A percentile compares a stretch with the other conserved stretches of the same genome.
These are phyloP conservation scores for Candida khao-thaluensis DNA, from an alignment of 805 yeast genomes.

Conservation along the genomic window DNA sequence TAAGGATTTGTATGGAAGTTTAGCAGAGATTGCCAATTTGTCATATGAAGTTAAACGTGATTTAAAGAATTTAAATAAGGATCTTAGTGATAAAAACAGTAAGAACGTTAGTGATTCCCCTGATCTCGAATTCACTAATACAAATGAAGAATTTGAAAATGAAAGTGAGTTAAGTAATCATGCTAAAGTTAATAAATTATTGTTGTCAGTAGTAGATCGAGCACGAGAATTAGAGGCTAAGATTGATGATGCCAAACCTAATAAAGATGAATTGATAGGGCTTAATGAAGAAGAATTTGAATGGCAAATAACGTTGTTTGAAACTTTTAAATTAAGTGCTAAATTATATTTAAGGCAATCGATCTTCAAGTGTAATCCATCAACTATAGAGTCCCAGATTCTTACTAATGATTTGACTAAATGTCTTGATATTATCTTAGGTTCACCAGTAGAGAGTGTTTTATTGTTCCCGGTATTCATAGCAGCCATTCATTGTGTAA, in stretches of 20 bases:
- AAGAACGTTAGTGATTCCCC: constrained; percentile 17
- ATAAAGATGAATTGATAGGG: constrained; percentile 42
- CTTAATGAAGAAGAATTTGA: constrained; percentile 52
- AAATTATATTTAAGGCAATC: constrained; percentile 67
- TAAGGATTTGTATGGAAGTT: constrained; percentile 60
- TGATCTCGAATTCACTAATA: constrained; percentile 5
- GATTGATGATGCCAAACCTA: constrained; percentile 54
- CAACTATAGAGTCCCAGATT: constrained; percentile 61
- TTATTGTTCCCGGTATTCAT: constrained; percentile 76
- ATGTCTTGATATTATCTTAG: constrained; percentile 60
- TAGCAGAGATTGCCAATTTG: constrained; percentile 67
- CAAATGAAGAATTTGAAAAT: constrained; percentile 5
- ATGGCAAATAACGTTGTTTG: constrained; percentile 68
- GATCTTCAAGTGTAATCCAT: constrained; percentile 57
- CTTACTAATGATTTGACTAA: constrained; percentile 53
- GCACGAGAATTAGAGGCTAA: constrained; percentile 44
- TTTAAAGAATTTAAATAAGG: constrained; percentile 8
- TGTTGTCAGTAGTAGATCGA: constrained; percentile 29
- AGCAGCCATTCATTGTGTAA: constrained; percentile 68
- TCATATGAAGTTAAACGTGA: constrained; percentile 50
- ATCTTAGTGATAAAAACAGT: constrained; percentile 13
- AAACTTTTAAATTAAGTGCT: constrained; percentile 67
- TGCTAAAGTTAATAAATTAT: constrained; percentile 19
- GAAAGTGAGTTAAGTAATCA: constrained; percentile 23
- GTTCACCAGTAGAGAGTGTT: constrained; percentile 67